A percentile compares a stretch with the other conserved stretches of the same genome.
Conservation (phyloP, 192 early-diverging fungal genomes). For the Coemansia sp. region DNA sequence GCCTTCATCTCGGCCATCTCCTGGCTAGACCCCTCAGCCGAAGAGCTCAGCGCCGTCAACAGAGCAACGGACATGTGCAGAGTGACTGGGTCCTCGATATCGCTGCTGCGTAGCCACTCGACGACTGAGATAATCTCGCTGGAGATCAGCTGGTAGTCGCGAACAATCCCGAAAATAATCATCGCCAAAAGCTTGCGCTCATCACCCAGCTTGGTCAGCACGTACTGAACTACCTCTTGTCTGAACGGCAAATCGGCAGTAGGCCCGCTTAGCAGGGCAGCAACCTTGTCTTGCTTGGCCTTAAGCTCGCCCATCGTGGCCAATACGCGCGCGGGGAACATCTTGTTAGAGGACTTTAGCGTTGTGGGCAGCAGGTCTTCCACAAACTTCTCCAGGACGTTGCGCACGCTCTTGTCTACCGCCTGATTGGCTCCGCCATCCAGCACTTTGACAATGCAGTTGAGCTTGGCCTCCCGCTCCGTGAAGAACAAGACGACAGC, state of each 20-base stretch:
- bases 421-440: constrained; percentile 43
- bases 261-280: constrained; percentile 49
- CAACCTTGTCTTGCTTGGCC: constrained; percentile 49
- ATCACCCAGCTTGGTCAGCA: constrained; percentile 34
- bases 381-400: constrained; percentile 36
- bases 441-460: constrained; percentile 57
- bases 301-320: constrained; percentile 53
- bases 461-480: constrained; percentile 63
- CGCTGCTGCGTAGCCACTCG: constrained; percentile 41
- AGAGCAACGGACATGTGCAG: constrained; percentile 34
- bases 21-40: constrained; percentile 19
- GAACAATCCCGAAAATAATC: constrained; percentile 43
- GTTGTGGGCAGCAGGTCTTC: constrained; percentile 39
- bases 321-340: constrained; percentile 58
- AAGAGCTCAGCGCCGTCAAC: constrained; percentile 33
- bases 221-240: constrained; percentile 43
- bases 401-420: constrained; percentile 48
- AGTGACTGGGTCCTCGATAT: constrained; percentile 38
- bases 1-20: constrained; percentile 37
- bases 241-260: constrained; percentile 52
- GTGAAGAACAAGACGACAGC: constrained; percentile 67
- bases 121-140: constrained; percentile 35
- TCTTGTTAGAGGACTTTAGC: constrained; percentile 17
- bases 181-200: constrained; percentile 51
- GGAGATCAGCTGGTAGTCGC: constrained; percentile 42